Evolutionary conservation across 2,329 filamentous ascomycete species (phyloP).

Genomic region (Amphichorda felina): DNA sequence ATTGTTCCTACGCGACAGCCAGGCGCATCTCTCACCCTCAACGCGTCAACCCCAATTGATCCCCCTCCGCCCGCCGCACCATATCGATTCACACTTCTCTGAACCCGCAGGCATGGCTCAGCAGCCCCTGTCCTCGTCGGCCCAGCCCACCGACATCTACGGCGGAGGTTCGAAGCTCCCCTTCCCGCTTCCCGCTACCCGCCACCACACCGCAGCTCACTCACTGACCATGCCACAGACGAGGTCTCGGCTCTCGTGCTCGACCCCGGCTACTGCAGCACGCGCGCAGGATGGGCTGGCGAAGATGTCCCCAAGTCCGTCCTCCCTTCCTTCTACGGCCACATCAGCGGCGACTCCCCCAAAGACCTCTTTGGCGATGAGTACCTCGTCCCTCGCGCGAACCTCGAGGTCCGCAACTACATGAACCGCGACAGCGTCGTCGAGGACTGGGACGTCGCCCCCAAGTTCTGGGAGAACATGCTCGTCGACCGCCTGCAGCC

Average conservation of each 20-base stretch:
- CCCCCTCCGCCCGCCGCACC: constrained; percentile 8
- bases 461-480: constrained; percentile 84
- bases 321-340: constrained; percentile 80
- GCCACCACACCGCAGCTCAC: constrained; percentile 7
- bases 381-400: constrained; percentile 62
- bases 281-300: constrained; percentile 90
- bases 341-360: constrained; percentile 31
- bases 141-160: constrained; percentile 50
- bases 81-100: not conserved
- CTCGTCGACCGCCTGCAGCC: constrained; percentile 83
- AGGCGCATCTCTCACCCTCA: not conserved
- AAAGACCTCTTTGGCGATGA: constrained; percentile 79
- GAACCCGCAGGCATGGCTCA: constrained; percentile 32
- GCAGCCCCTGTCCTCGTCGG: constrained; percentile 42
- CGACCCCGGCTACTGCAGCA: constrained; percentile 84
- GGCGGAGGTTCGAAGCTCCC: constrained; percentile 39
- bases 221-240: constrained; percentile 40
- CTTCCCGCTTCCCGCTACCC: not conserved
- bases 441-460: constrained; percentile 90
- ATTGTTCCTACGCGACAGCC: constrained; percentile 2
- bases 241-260: constrained; percentile 96
- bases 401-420: constrained; percentile 81
- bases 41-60: not conserved
- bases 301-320: constrained; percentile 96
- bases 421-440: constrained; percentile 83